Conservation (phyloP, 192 early-diverging fungal species). For the Chytriomyces sp. region DNA sequence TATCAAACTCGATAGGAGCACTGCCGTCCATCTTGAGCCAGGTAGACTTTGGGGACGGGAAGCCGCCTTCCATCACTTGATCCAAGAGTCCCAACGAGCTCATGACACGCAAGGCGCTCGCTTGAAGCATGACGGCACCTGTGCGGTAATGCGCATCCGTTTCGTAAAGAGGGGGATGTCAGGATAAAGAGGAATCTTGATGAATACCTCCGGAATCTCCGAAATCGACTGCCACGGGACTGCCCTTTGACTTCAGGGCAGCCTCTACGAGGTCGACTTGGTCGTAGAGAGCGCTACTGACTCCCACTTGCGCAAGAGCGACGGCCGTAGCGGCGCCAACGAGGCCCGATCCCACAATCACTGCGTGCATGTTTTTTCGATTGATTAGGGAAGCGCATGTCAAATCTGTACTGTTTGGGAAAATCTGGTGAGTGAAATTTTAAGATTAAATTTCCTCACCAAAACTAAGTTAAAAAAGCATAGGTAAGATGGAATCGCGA, state of each 20-base stretch:
- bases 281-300: slow-evolving; percentile 12
- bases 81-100: slow-evolving; percentile 15
- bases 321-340: slow-evolving; percentile 26
- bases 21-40: not conserved
- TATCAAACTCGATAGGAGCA: not conserved
- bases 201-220: slow-evolving; percentile 27
- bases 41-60: not conserved
- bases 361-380: slow-evolving; percentile 5
- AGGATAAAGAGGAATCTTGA: too few relatives aligned
- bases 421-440: too few relatives aligned
- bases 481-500: too few relatives aligned
- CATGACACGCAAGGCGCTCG: slow-evolving; percentile 14
- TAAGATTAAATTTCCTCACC: too few relatives aligned
- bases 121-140: not conserved
- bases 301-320: slow-evolving; percentile 2
- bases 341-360: slow-evolving; percentile 13
- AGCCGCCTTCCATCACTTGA: not conserved
- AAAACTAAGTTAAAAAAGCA: too few relatives aligned
- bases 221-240: not conserved
- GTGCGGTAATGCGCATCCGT: not conserved
- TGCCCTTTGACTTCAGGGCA: not conserved
- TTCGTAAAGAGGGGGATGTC: not conserved
- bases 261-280: slow-evolving; percentile 17
- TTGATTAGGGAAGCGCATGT: too few relatives aligned
- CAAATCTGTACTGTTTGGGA: too few relatives aligned